Base-by-base conservation (phyloP, 495 filamentous ascomycete species). In the Hypoxylon lenormandii region DNA sequence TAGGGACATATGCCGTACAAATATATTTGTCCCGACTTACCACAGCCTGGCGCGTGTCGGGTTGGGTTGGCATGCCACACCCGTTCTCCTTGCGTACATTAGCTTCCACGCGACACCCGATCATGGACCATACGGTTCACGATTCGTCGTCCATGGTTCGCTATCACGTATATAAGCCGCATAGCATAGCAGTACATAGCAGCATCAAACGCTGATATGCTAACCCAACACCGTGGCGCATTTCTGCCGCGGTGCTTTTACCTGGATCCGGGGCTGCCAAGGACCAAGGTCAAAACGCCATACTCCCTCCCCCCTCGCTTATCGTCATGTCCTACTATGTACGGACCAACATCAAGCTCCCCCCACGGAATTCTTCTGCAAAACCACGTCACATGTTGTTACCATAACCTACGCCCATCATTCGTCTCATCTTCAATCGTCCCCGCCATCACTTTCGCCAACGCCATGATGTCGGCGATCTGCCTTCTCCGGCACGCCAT, bases 241-340 rank as follows among this genome's bases (percentile, higher is more conserved):
- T 60, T 50, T 53, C 59, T 54, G 60, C 47, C 40, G n/a, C n/a
- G 59, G 26, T 55, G 23, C 26, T 56, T 56, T 64, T 64, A 63
- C 66, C 60, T 70, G 66, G 66, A 64, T 70, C 48, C 6, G 50
- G 49, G 40, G 54, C 36, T 59, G 66, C 66, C 66, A 60, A 69
- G 59, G 19, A n/a, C 59, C 66, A 48, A 28, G 53, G 30, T 64
- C 59, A 43, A 28, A 43, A 53, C 19, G 38, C 47, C 47, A 62
- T 47, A 48, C 55, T 43, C 30, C 30, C 30, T 33, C 10, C 6
- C 6, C 30, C 30, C 30, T 52, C 56, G 51, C 22, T 45, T 48
- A 16, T 63, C 37, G 50, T 62, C 52, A 47, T 55, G 64, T 26
- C 64, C 45, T 68, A 7, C 26, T 28, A 28, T 28, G 26, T 28